Conservation (phyloP, 139 green algal genomes). For the Chlamydomonas applanata region DNA sequence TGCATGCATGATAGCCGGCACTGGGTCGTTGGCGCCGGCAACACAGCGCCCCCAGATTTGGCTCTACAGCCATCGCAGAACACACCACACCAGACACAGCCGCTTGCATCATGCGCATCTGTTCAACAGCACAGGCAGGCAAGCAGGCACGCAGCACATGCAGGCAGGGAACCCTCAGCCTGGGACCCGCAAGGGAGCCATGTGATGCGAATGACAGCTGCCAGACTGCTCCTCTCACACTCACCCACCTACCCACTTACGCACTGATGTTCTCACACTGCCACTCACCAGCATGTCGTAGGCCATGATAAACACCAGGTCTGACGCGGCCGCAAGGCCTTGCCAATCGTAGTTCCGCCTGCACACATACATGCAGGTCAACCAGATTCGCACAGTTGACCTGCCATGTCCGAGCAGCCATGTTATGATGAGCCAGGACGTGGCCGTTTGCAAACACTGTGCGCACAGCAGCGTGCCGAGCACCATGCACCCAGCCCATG, state of each 20-base stretch:
- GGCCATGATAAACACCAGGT: constrained; percentile 65
- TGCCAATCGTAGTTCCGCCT: constrained; percentile 54
- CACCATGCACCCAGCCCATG: too few species aligned
- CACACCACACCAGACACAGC: background rate
- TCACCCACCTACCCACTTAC: too few species aligned
- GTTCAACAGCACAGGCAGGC: background rate
- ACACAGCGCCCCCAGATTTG: constrained; percentile 55
- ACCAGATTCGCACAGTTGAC: too few species aligned
- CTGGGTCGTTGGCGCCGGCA: constrained; percentile 49
- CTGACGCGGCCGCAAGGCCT: constrained; percentile 41
- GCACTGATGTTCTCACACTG: background rate
- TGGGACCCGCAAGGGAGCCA: too few species aligned
- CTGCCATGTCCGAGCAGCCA: too few species aligned
- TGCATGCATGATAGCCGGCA: constrained; percentile 29
- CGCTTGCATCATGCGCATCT: background rate
- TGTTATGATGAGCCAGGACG: too few species aligned
- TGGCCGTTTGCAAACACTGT: too few species aligned
- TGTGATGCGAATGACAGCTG: too few species aligned
- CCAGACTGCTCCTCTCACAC: too few species aligned
- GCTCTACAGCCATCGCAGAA: background rate
- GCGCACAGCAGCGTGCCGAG: too few species aligned
- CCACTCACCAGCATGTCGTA: constrained; percentile 56
- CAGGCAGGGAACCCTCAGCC: too few species aligned
- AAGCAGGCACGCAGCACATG: background rate
- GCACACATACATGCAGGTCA: too few species aligned